Conservation (phyloP, 352 stramenopile genomes). For the Phytopythium aichiense region DNA sequence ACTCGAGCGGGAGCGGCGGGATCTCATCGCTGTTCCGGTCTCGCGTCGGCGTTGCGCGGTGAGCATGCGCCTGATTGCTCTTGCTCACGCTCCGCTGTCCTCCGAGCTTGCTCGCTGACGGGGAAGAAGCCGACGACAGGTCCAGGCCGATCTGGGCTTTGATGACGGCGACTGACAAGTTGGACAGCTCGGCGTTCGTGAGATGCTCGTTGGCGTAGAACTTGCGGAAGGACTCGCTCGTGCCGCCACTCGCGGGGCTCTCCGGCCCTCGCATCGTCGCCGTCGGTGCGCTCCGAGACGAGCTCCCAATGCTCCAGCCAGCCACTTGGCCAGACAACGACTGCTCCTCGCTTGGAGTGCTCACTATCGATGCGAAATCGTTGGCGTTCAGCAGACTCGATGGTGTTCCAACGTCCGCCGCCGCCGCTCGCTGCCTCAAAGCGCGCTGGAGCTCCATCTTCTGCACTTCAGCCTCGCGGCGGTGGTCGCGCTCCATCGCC, state of each 20-base stretch:
- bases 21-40: constrained; percentile 53
- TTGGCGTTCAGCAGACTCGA: too few relatives aligned
- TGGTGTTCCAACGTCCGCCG: background rate
- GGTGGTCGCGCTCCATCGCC: constrained; percentile 50
- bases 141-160: constrained; percentile 72
- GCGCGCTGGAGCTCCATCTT: constrained; percentile 54
- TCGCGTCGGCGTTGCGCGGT: constrained; percentile 14
- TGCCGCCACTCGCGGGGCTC: background rate
- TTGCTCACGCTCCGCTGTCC: constrained; percentile 12
- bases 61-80: constrained; percentile 18
- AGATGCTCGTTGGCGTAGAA: constrained; percentile 70
- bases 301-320: background rate
- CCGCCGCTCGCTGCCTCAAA: constrained; percentile 25
- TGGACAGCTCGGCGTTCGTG: constrained; percentile 60
- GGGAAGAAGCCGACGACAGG: constrained; percentile 12
- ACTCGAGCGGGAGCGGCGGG: constrained; percentile 46
- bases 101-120: background rate
- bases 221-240: constrained; percentile 26
- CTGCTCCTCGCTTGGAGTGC: background rate
- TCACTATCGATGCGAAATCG: background rate
- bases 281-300: background rate
- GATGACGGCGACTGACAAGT: constrained; percentile 63
- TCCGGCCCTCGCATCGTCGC: background rate
- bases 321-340: background rate
- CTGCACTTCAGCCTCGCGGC: constrained; percentile 51